A percentile compares a stretch with the other conserved stretches of the same genome.
Evolutionary conservation across 2,329 filamentous ascomycete genomes (phyloP).

Genomic region (Cladophialophora carrionii): DNA sequence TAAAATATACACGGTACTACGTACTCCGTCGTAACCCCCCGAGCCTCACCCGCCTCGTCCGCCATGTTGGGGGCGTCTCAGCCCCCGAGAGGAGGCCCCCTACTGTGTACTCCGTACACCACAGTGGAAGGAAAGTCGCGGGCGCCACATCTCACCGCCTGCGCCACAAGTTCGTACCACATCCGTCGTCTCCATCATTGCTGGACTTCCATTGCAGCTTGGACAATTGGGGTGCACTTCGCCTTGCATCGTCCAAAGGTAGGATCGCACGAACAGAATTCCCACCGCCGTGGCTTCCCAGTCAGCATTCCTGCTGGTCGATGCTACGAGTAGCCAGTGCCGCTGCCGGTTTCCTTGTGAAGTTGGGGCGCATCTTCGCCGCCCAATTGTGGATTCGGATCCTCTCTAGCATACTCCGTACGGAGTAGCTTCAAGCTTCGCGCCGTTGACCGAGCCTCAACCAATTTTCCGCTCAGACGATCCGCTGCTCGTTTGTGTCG

Average conservation of each 20-base stretch:
- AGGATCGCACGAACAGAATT: not conserved
- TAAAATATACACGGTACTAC: not conserved
- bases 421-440: slow-evolving; percentile 14
- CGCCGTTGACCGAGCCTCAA: not conserved
- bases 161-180: slow-evolving; percentile 23
- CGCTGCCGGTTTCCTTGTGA: not conserved
- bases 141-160: slow-evolving; percentile 24
- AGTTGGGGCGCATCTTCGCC: slow-evolving; percentile 13
- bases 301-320: not conserved
- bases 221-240: not conserved
- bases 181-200: not conserved
- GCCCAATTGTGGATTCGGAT: slow-evolving; percentile 32
- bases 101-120: too few relatives aligned
- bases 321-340: not conserved
- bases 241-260: not conserved
- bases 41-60: not conserved
- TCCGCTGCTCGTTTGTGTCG: not conserved
- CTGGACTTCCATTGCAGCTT: not conserved
- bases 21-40: not conserved
- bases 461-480: slow-evolving; percentile 5
- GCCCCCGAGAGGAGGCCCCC: not conserved
- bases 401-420: slow-evolving; percentile 5
- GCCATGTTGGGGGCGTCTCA: not conserved
- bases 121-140: not conserved
- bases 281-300: not conserved